phyloP scores from a whole-genome alignment of 202 grass and related monocot species.

The Zoysia matrella region DNA sequence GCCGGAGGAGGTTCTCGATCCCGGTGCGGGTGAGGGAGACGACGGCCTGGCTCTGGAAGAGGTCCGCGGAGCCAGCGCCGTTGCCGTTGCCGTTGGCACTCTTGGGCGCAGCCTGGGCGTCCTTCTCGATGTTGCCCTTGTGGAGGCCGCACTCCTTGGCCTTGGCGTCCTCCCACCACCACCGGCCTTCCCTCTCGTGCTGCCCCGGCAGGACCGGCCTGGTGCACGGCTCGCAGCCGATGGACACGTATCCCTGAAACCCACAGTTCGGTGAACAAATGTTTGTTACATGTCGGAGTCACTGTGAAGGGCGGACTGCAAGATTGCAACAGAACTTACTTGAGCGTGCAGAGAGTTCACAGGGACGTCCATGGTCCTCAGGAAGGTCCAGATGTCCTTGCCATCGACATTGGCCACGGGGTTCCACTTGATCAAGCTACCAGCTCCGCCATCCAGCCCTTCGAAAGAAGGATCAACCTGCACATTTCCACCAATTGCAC shows the following conservation, averaged over 20 bases:
- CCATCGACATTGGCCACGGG: conserved; percentile 84
- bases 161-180: conserved; percentile 99
- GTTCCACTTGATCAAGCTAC: conserved; percentile 99
- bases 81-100: conserved; percentile 46
- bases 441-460: conserved; percentile 67
- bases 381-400: conserved; percentile 93
- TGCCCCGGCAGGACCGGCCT: conserved; percentile 88
- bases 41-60: conserved; percentile 80
- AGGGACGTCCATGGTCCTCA: conserved; percentile 92
- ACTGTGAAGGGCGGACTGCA: not conserved
- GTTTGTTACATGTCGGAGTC: not conserved
- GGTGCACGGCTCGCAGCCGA: conserved; percentile 96
- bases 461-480: conserved; percentile 91
- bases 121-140: conserved; percentile 85
- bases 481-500: conserved; percentile 19
- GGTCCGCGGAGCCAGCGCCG: conserved; percentile 55
- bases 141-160: conserved; percentile 98
- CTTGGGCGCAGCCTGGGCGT: conserved; percentile 40
- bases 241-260: conserved; percentile 80
- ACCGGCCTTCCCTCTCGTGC: conserved; percentile 92
- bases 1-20: conserved; percentile 74
- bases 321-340: conserved; percentile 31
- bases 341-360: conserved; percentile 85
- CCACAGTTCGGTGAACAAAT: not conserved
- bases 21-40: conserved; percentile 72